Percentiles rank a stretch among this genome's conserved stretches.
Evolutionary conservation across 345 rosid species (phyloP).

Genomic region (Euphorbia pulcherrima): DNA sequence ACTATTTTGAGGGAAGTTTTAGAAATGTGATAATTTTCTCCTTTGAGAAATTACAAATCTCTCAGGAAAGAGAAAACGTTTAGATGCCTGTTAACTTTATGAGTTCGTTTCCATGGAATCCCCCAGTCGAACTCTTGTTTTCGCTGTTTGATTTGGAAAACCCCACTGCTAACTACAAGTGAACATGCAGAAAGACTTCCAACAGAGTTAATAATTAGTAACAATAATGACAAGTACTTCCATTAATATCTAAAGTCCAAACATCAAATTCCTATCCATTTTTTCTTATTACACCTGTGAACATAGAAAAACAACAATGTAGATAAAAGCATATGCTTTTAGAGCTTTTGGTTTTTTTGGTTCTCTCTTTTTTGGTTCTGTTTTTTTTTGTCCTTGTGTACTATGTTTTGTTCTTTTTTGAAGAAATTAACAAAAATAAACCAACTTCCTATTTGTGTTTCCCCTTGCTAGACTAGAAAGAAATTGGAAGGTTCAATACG

Average conservation of each 20-base stretch:
- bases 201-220: too few relatives aligned
- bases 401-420: not conserved
- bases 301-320: not conserved
- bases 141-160: too few relatives aligned
- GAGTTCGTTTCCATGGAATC: too few relatives aligned
- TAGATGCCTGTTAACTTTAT: too few relatives aligned
- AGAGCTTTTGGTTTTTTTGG: not conserved
- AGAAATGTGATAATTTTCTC: too few relatives aligned
- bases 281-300: not conserved
- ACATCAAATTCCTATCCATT: not conserved
- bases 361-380: too few relatives aligned
- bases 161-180: not conserved
- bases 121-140: too few relatives aligned
- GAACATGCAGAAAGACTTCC: not conserved
- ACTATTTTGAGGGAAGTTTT: too few relatives aligned
- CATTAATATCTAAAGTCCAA: not conserved
- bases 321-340: not conserved
- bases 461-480: not conserved
- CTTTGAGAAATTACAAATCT: too few relatives aligned
- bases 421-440: not conserved
- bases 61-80: too few relatives aligned
- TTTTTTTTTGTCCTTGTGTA: not conserved
- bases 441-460: not conserved
- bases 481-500: too few relatives aligned
- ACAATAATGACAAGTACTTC: too few relatives aligned